These are phyloP conservation scores for Neofusicoccum umdonicola DNA, from an alignment of 2,329 filamentous ascomycete species.

Conservation along the genomic window DNA sequence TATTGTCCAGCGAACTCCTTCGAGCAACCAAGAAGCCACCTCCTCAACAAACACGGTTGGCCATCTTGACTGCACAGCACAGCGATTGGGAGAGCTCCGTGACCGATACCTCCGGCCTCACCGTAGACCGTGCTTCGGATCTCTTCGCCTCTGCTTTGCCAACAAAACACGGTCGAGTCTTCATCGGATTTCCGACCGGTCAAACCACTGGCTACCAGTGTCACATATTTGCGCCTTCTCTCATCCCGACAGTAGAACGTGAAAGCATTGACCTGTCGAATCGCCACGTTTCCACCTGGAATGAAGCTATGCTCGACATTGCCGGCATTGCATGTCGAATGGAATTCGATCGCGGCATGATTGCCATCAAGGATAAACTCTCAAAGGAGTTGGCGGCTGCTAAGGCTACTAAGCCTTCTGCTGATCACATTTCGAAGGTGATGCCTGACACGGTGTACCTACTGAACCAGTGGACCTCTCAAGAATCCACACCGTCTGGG, in stretches of 20 bases:
- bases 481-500: conserved; percentile 83
- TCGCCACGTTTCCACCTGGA: conserved; percentile 92
- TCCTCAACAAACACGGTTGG: conserved; percentile 79
- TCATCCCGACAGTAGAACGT: conserved; percentile 95
- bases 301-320: conserved; percentile 85
- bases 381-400: conserved; percentile 28
- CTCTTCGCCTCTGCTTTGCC: conserved; percentile 90
- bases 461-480: conserved; percentile 82
- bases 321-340: conserved; percentile 88
- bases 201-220: conserved; percentile 93
- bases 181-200: conserved; percentile 96
- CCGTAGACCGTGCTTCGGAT: conserved; percentile 61
- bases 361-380: conserved; percentile 57
- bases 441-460: conserved; percentile 58
- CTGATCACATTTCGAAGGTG: conserved; percentile 37
- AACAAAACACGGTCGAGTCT: conserved; percentile 84
- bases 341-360: conserved; percentile 86
- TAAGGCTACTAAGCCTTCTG: conserved; percentile 47
- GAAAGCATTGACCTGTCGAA: conserved; percentile 97
- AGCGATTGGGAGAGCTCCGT: conserved; percentile 72
- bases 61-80: conserved; percentile 87
- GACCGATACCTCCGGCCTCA: conserved; percentile 48
- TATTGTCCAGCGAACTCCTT: conserved; percentile 82
- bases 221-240: conserved; percentile 91
- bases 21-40: conserved; percentile 96